Evolutionary conservation across 1,284 basidiomycete species (phyloP), one percentile per base, ranked within the genome.

Genomic region (Cystobasidium pallidum): DNA sequence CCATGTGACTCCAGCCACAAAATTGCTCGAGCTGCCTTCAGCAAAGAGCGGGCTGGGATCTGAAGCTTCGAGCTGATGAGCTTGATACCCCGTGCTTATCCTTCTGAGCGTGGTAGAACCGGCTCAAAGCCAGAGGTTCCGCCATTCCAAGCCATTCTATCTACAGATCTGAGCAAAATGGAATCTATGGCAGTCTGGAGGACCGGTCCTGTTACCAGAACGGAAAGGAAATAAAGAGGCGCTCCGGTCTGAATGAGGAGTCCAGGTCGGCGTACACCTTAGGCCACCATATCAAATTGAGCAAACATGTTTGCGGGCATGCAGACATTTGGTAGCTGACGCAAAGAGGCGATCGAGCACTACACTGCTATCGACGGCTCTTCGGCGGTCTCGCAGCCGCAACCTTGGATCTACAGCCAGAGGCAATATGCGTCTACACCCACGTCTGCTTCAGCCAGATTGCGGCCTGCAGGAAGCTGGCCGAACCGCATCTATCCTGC

Each of bases 131-230:
- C 30, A 34, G 55, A 58, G 30, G 30, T 58, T 24, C 55, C 11
- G 19, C 55, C 30, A 28, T 58, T 58, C 55, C 55, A 58, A 7
- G 55, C 55, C 55, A 32, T 30, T 30, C 55, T 58, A 19, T 58
- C 55, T 21, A 30, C 55, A 24, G 49, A 51, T 6, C 28, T 30
- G 2, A 36, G 30, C 55, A 41, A 24, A 26, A 11, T 34, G 3
- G 17, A 36, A 26, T 28, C 3, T 30, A 36, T 6, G 55, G 6
- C 21, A 26, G 8, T 45, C 43, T n/a, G 43, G 6, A 13, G 36
- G 13, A 39, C n/a, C 43, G 11, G 43, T 15, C 43, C n/a, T 45
- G 3, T 21, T 19, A n/a, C 10, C 19, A 6, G 30, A 19, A 58
- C 7, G 7, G 17, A n/a, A 21, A 30, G 7, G 17, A n/a, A 21